Percentiles rank a stretch among this genome's conserved stretches.
These are phyloP conservation scores for Rhododendron simsii DNA, from an alignment of 148 eudicot genomes.

Conservation along the genomic window DNA sequence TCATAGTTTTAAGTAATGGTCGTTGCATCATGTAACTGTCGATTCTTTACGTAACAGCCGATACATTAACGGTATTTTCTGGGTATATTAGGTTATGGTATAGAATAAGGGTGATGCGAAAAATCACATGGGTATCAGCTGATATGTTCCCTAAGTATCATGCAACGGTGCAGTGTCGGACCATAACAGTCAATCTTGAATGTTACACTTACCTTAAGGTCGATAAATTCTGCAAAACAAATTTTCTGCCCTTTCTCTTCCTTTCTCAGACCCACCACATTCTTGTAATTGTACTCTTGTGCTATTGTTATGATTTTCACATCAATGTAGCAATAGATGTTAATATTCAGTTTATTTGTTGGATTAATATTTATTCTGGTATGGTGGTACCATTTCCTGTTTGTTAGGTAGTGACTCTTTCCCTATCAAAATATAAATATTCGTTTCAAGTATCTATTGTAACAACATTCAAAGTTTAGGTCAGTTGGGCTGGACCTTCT, in stretches of 20 bases:
- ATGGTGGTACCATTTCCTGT: background rate
- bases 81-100: background rate
- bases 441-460: background rate
- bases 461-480: background rate
- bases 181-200: background rate
- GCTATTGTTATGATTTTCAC: background rate
- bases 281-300: background rate
- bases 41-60: background rate
- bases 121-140: background rate
- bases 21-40: background rate
- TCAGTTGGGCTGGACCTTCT: conserved; percentile 2
- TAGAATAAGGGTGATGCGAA: background rate
- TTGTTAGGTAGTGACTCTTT: background rate
- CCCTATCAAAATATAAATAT: background rate
- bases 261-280: background rate
- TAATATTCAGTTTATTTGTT: background rate
- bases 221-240: background rate
- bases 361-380: too few relatives aligned
- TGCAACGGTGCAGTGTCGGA: background rate
- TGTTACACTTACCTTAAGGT: background rate
- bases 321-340: background rate
- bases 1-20: background rate
- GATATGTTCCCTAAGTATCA: background rate
- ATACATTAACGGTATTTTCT: too few relatives aligned
- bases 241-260: background rate